Base-by-base conservation (phyloP, 116 monocot species). In the Papilionanthe hybrid region DNA sequence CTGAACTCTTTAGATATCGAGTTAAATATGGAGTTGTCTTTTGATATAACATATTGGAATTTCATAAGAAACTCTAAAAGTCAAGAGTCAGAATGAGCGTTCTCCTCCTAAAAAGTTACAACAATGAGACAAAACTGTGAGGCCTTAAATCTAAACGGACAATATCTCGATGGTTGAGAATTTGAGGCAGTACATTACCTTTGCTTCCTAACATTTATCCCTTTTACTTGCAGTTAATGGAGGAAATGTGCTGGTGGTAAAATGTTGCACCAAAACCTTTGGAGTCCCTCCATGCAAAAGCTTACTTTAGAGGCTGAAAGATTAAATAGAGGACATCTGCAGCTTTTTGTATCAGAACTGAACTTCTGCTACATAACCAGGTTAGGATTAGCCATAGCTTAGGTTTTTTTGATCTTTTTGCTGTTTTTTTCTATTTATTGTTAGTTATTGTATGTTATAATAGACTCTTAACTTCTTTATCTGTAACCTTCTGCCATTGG, bases 381-480 rank as follows among this genome's bases (percentile, higher is more conserved):
- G 69, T 69, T 32, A 69, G 69, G 25, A 69, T 32, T 69, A 32
- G 28, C 32, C 69, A 69, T 69, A 32, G 12, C 30, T 69, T 69
- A 37, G 10, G 65, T 27, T 9, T 65, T 63, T 63, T 23, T 5
- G 25, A 63, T 63, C 63, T 63, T 63, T 65, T 65, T 65, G 7
- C 27, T 65, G 6, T 69, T 69, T 4, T 32, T 32, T 69, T 5
- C 4, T 69, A 15, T 28, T 66, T 27, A 4, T 29, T 69, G 3
- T 9, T 69, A 60, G 22, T 65, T 27, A 11, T 7, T 65, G 65
- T 65, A 65, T 27, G 17, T 25, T 8, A 65, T 65, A 65, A 65
- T 25, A 65, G 10, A 25, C 15, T 15, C 53, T 53, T 53, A 2
- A 53, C 53, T 15, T 12, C 17, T 15, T 53, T 53, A 4, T 45